Evolutionary conservation across 2,329 filamentous ascomycete species (phyloP).

Genomic region (Chaetomiaceae sp.): DNA sequence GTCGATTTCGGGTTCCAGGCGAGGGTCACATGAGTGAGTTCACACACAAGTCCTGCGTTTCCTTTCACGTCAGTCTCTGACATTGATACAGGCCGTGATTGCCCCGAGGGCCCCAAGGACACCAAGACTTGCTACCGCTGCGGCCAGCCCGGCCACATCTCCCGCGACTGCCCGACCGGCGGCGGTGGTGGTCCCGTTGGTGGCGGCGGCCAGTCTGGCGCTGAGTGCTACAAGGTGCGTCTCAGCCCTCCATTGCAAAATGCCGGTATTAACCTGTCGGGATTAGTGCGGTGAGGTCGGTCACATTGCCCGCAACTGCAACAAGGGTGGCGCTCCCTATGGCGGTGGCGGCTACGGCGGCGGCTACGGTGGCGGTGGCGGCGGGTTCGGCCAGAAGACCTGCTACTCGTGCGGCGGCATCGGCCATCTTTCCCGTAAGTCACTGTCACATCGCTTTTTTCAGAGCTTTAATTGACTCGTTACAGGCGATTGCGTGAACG

Average conservation of each 20-base stretch:
- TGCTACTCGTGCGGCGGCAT: slow-evolving; percentile 98
- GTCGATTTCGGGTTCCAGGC: slow-evolving; percentile 33
- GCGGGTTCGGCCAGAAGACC: slow-evolving; percentile 58
- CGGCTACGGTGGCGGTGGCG: slow-evolving; percentile 45
- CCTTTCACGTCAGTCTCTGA: background rate
- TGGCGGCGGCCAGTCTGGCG: slow-evolving; percentile 45
- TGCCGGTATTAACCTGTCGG: slow-evolving; percentile 2
- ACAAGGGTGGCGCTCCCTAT: slow-evolving; percentile 49
- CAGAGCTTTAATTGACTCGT: slow-evolving; percentile 13
- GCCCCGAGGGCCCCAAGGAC: slow-evolving; percentile 83
- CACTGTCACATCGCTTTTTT: background rate
- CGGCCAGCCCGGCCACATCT: slow-evolving; percentile 83
- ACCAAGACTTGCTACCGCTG: slow-evolving; percentile 74
- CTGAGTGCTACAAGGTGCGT: slow-evolving; percentile 83
- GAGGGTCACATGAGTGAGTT: slow-evolving; percentile 77
- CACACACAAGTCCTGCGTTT: background rate
- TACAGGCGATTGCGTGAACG: slow-evolving; percentile 85
- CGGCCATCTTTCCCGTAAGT: slow-evolving; percentile 86
- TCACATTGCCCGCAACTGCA: slow-evolving; percentile 92
- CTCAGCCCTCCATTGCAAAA: background rate
- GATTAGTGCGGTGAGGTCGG: slow-evolving; percentile 81
- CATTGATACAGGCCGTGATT: slow-evolving; percentile 67
- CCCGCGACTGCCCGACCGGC: slow-evolving; percentile 71
- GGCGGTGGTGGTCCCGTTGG: slow-evolving; percentile 42
- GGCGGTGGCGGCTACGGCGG: slow-evolving; percentile 46